Evolutionary conservation across 345 rosid species (phyloP).

Genomic region (Cardamine occulta): DNA sequence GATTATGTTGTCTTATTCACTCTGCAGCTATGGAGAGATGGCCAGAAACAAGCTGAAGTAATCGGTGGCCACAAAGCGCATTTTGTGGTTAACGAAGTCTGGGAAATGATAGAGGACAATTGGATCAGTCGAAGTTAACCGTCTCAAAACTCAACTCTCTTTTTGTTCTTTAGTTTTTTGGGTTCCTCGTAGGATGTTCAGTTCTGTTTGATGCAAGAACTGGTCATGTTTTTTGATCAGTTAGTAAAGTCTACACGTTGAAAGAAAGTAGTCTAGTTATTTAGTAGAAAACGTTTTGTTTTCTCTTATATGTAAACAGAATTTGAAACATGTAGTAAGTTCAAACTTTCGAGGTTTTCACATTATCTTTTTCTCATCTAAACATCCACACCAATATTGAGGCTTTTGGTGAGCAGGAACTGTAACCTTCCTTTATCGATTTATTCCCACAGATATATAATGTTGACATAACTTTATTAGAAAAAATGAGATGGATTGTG

Average conservation of each 20-base stretch:
- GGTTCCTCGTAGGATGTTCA: not conserved
- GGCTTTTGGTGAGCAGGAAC: not conserved
- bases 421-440: not conserved
- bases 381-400: not conserved
- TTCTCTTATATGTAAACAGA: not conserved
- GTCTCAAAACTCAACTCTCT: not conserved
- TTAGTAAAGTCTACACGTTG: not conserved
- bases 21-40: constrained; percentile 75
- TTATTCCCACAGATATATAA: not conserved
- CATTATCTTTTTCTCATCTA: not conserved
- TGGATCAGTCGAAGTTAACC: not conserved
- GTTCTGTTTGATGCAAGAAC: constrained; percentile 9
- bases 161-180: not conserved
- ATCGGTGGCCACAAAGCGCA: constrained; percentile 89
- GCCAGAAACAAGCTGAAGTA: constrained; percentile 78
- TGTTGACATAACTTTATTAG: not conserved
- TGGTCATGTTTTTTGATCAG: not conserved
- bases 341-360: not conserved
- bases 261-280: not conserved
- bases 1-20: no score
- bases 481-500: constrained; percentile 26
- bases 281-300: not conserved
- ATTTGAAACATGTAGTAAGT: not conserved
- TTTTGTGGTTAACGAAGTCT: constrained; percentile 67
- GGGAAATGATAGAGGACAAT: constrained; percentile 74